Conservation (phyloP, 2,329 filamentous ascomycete genomes). For the Cordyceps fumosorosea region DNA sequence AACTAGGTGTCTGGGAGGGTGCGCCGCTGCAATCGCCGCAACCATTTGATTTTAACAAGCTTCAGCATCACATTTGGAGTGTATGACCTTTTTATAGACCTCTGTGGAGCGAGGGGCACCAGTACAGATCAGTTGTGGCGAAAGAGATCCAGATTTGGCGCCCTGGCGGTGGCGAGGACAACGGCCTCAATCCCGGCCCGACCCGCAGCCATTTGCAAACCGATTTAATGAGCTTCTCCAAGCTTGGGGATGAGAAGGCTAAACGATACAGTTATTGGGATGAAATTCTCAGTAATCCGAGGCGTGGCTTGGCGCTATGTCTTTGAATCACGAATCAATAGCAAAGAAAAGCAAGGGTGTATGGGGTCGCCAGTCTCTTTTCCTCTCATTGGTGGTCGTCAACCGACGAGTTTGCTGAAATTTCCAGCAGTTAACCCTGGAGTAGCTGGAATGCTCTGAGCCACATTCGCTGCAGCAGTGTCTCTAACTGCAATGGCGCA, state of each 20-base stretch:
- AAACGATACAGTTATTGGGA: not conserved
- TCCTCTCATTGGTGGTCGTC: not conserved
- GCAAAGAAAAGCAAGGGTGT: not conserved
- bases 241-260: not conserved
- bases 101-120: not conserved
- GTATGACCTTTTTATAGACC: not conserved
- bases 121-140: not conserved
- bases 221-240: not conserved
- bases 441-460: not conserved
- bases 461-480: not conserved
- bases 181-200: conserved; percentile 6
- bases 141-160: not conserved
- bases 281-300: not conserved
- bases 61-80: not conserved
- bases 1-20: not conserved
- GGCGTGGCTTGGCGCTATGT: not conserved
- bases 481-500: not conserved
- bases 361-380: not conserved
- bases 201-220: not conserved
- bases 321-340: not conserved
- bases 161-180: not conserved
- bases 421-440: too few species aligned
- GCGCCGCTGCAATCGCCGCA: not conserved
- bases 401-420: not conserved
- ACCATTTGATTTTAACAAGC: not conserved